A percentile compares a stretch with the other conserved stretches of the same genome.
phyloP scores from a whole-genome alignment of 2,329 filamentous ascomycete genomes.

The Alternaria triticimaculans region DNA sequence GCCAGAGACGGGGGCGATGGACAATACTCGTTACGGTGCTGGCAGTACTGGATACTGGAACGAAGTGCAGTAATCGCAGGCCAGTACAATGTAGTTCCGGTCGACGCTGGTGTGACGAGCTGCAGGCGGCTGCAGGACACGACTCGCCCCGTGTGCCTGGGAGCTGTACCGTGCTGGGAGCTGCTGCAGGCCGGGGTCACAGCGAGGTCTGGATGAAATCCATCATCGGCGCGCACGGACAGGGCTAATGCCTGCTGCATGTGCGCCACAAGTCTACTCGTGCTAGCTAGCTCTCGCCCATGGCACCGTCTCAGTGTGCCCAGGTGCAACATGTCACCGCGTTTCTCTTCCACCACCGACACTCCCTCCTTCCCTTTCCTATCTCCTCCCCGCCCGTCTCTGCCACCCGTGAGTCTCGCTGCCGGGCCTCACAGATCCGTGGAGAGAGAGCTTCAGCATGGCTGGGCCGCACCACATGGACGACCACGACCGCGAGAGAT shows the following conservation, averaged over 20 bases:
- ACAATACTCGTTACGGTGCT: too few species aligned
- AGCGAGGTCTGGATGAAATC: constrained; percentile 8
- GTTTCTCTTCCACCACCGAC: constrained; percentile 15
- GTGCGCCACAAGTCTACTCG: constrained; percentile 14
- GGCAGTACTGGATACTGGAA: too few species aligned
- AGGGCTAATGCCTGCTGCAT: constrained; percentile 9
- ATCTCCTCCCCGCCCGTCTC: constrained; percentile 3
- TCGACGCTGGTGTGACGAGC: not conserved
- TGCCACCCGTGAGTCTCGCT: constrained; percentile 16
- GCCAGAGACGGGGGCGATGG: not conserved
- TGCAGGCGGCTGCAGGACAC: constrained; percentile 9
- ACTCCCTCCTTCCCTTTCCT: constrained; percentile 3
- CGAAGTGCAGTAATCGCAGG: not conserved
- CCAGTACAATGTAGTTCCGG: too few species aligned
- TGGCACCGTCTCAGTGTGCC: constrained; percentile 3
- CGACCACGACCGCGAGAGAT: constrained; percentile 17
- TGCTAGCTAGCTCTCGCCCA: constrained; percentile 10
- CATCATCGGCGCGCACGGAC: constrained; percentile 12
- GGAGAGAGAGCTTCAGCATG: constrained; percentile 27
- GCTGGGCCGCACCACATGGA: constrained; percentile 16
- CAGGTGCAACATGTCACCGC: constrained; percentile 14
- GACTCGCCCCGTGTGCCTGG: constrained; percentile 9
- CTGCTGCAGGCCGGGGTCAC: constrained; percentile 1
- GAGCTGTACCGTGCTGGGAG: not conserved
- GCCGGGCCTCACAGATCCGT: constrained; percentile 13